Evolutionary conservation across 2,329 filamentous ascomycete species (phyloP), one percentile per base, ranked within the genome.

Genomic region (Microdochium bolleyi): DNA sequence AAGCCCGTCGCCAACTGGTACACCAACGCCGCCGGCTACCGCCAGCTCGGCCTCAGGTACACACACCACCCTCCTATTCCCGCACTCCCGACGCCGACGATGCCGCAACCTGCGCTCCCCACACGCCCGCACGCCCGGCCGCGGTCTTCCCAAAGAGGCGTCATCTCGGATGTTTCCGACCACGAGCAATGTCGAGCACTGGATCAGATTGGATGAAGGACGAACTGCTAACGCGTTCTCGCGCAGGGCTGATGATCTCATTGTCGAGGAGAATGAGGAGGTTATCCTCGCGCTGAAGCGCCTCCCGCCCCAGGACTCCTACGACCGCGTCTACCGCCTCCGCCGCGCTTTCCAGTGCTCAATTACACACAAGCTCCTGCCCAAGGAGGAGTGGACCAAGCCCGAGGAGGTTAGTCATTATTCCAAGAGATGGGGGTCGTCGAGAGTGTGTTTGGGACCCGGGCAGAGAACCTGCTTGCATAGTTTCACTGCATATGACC

Each of bases 311-410:
- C 89, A 95, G 79, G 89, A 94, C 70, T 82, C 86, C 65, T 97
- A 97, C 77, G 94, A 99, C 78, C 92, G 94, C 71, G 84, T 97
- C 71, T 99, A 91, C 86, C 92, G 94, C 68, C 84, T 99, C 73
- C 89, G 94, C 77, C 86, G 94, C 75, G 92, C 94, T 65, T 85
- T 95, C 75, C 94, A 99, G 76, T 77, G 75, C 71, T 82, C 77
- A 64, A 71, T 82, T 66, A 70, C 77, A 64, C 83, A 85, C 71
- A 83, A 84, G 74, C 73, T 85, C 57, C 76, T 86, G 53, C 80
- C 83, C 68, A 79, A 79, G 73, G 67, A 75, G 32, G 69, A 83
- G 67, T 83, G 80, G 80, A 82, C 77, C 61, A 82, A 79, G 72
- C 61, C 73, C 60, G 72, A 78, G 64, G 74, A 79, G 62, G 76